Evolutionary conservation across 768 basidiomycete species (phyloP), one percentile per base, ranked within the genome.

Genomic region (Mycena galericulata): DNA sequence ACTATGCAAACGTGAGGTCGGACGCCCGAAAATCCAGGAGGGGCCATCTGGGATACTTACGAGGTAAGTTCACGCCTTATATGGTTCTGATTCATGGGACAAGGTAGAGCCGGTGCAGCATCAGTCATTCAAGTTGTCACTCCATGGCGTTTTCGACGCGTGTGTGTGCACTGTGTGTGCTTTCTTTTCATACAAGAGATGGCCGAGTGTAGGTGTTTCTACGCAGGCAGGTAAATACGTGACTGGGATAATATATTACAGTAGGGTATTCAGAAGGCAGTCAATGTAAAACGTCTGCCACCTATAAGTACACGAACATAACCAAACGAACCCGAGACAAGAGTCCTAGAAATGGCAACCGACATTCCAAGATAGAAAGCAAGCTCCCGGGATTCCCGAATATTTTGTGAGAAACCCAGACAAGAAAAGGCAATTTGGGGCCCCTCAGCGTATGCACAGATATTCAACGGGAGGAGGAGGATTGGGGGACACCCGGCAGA

Each of bases 1-100:
- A 71, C 72, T 57, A 73, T 69, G 54, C 72, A 70, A 22, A 73
- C 54, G 49, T 68, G 66, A n/a, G 64, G 59, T 41, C 24, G 57
- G 20, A 27, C 32, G 49, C n/a, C 30, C n/a, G 65, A 34, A 20
- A 26, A 24, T 59, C 51, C 56, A 41, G n/a, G 41, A 43, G 30
- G 18, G 20, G 45, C 40, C 57, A 54, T 60, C 40, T 22, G 29
- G 17, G 20, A 36, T 57, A 27, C 32, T 20, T 20, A 24, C 26
- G 26, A 45, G 41, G 29, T n/a, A n/a, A 51, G 17, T 34, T 1
- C 58, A 20, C 61, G 26, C 54, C 56, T 57, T 49, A 65, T 65
- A 65, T 57, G 47, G 59, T 62, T 30, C 61, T 57, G 47, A 53
- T 62, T 30, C 61, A 53, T 62, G 50, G 40, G 12, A 3, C 2